A percentile compares a stretch with the other conserved stretches of the same genome.
phyloP scores from a whole-genome alignment of 2,329 filamentous ascomycete species.

The Paecilomyces variotii region DNA sequence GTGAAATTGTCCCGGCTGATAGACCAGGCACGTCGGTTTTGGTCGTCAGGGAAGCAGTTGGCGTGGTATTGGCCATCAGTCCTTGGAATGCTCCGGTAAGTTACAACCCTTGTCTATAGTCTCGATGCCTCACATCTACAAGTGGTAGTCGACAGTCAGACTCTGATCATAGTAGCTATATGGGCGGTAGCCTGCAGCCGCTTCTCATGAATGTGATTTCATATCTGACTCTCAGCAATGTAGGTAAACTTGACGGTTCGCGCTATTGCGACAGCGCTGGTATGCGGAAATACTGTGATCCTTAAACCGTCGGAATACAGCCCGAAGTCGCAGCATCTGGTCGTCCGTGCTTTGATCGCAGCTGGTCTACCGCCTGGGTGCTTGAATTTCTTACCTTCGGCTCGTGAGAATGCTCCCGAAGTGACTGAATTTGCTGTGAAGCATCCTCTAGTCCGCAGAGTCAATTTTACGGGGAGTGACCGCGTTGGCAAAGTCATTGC shows the following conservation, averaged over 20 bases:
- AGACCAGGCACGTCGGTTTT: slow-evolving; percentile 6
- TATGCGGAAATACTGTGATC: slow-evolving; percentile 8
- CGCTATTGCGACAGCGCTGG: slow-evolving; percentile 1
- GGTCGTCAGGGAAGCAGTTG: slow-evolving; percentile 5
- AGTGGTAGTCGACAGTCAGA: too few relatives aligned
- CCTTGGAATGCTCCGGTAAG: slow-evolving; percentile 7
- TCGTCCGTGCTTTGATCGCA: slow-evolving; percentile 7
- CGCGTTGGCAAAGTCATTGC: slow-evolving; percentile 7
- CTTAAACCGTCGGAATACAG: slow-evolving; percentile 8
- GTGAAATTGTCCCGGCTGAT: slow-evolving; percentile 6
- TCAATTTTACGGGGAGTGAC: slow-evolving; percentile 9
- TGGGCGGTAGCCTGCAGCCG: too few relatives aligned
- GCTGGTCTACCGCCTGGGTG: slow-evolving; percentile 8
- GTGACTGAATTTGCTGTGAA: slow-evolving; percentile 5
- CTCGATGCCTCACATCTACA: too few relatives aligned
- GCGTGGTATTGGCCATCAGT: slow-evolving; percentile 8
- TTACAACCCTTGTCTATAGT: neutral
- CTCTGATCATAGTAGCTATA: too few relatives aligned
- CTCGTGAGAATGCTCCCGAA: slow-evolving; percentile 1
- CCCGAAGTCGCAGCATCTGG: slow-evolving; percentile 9
- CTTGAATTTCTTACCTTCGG: slow-evolving; percentile 5
- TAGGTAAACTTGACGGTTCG: slow-evolving; percentile 4
- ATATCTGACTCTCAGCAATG: neutral
- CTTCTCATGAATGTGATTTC: too few relatives aligned
- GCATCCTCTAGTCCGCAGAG: slow-evolving; percentile 4